Conservation (phyloP, 2,329 filamentous ascomycete genomes). For the Colletotrichum tropicicola region DNA sequence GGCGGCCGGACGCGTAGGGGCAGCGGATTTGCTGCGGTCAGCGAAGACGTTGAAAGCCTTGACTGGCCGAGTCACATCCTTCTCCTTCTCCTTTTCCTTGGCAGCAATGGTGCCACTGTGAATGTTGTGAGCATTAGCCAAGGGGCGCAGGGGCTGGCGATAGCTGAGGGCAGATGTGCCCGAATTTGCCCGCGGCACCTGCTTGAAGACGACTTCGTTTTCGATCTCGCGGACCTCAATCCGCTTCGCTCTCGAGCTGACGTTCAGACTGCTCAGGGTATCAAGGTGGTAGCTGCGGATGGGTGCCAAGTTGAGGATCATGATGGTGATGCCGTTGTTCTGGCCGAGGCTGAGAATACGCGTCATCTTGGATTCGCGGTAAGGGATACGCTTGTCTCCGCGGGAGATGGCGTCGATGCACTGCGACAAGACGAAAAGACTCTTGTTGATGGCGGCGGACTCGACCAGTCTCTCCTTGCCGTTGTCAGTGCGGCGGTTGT, state of each 20-base stretch:
- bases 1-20: slow-evolving; percentile 42
- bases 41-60: slow-evolving; percentile 91
- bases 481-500: slow-evolving; percentile 94
- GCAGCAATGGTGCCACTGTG: slow-evolving; percentile 66
- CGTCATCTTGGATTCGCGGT: slow-evolving; percentile 97
- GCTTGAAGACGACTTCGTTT: slow-evolving; percentile 91
- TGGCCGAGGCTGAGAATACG: slow-evolving; percentile 91
- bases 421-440: slow-evolving; percentile 90
- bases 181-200: slow-evolving; percentile 66
- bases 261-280: slow-evolving; percentile 91
- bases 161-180: slow-evolving; percentile 50
- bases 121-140: slow-evolving; percentile 80
- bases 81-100: slow-evolving; percentile 54
- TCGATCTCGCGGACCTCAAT: slow-evolving; percentile 96
- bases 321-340: slow-evolving; percentile 94
- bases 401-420: slow-evolving; percentile 93
- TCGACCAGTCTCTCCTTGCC: slow-evolving; percentile 93
- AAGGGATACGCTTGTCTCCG: slow-evolving; percentile 82
- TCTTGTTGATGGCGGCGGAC: slow-evolving; percentile 97
- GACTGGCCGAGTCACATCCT: slow-evolving; percentile 72
- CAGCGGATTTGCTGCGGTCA: slow-evolving; percentile 68
- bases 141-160: slow-evolving; percentile 81
- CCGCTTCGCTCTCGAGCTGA: slow-evolving; percentile 94
- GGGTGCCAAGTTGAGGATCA: slow-evolving; percentile 95
- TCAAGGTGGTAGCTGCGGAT: slow-evolving; percentile 94